Evolutionary conservation across 495 filamentous ascomycete species (phyloP), one percentile per base, ranked within the genome.

Genomic region (Bombardia bombarda): DNA sequence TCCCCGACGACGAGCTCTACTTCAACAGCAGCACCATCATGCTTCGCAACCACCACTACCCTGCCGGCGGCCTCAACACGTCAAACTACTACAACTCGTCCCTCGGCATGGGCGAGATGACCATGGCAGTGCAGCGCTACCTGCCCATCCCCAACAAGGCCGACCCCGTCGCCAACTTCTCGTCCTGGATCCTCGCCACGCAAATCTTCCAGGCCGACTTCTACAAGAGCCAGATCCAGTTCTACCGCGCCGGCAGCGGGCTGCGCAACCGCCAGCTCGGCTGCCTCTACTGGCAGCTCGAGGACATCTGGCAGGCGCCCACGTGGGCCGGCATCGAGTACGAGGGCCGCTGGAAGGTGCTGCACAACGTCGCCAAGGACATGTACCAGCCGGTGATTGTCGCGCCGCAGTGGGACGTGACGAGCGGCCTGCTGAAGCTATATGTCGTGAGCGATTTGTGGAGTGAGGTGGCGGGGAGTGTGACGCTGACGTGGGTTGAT

Each of bases 241-340:
- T 77, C 63, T 83, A 84, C 51, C 78, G 80, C 4, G 68, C 75
- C 17, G 80, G 79, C 6, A 76, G 72, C 32, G 79, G 78, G 1
- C 56, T 69, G 52, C 77, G 74, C 0, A 69, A 83, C 34, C 67
- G 75, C 3, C 79, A 83, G 52, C 64, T 83, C 1, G 81, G 81
- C 0, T 70, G 70, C 4, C 54, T 84, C 7, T 84, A 84, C 55
- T 84, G 81, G 81, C 80, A 84, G 55, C 61, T 84, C 1, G 76
- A 84, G 46, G 80, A 83, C 58, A 77, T 82, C 51, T 83, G 80
- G 80, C 76, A 80, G 52, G 80, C 79, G 7, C 79, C 80, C 0
- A 76, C 79, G 0, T 84, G 80, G 80, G 76, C 80, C 43, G 64
- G 77, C 0, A 77, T 80, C 36, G 79, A 82, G 59, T 79, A 77